Conservation (phyloP, 2,329 filamentous ascomycete species). For the Huntiella bhutanensis region DNA sequence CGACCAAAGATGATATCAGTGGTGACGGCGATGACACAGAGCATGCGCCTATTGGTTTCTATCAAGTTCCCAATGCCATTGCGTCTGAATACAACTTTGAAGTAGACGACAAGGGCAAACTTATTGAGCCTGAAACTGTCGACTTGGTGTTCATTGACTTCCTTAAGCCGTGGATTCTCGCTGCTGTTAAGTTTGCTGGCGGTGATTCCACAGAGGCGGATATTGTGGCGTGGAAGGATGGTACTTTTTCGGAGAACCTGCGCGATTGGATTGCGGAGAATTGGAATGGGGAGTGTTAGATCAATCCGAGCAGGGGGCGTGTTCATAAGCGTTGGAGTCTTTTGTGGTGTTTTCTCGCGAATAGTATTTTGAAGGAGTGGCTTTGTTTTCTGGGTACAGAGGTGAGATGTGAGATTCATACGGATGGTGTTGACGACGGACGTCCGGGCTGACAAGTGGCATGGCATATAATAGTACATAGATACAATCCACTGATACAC, state of each 20-base stretch:
- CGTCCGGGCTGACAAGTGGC: no score
- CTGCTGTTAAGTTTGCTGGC: conserved; percentile 47
- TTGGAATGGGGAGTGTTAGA: conserved; percentile 32
- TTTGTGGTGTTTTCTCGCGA: neutral
- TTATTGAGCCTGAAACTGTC: conserved; percentile 46
- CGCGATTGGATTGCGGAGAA: conserved; percentile 38
- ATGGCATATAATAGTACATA: no score
- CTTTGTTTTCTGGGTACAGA: no score
- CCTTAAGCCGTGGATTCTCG: conserved; percentile 61
- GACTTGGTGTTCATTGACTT: conserved; percentile 89
- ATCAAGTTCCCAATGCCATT: conserved; percentile 66
- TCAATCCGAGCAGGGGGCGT: neutral
- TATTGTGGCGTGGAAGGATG: conserved; percentile 32
- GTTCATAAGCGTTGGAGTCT: neutral
- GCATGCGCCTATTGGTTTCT: conserved; percentile 56
- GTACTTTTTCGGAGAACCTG: conserved; percentile 36
- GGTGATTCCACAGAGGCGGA: conserved; percentile 25
- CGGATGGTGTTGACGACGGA: no score
- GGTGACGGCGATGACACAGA: conserved; percentile 78
- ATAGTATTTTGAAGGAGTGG: no score
- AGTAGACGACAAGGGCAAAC: conserved; percentile 17
- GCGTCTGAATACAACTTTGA: conserved; percentile 31
- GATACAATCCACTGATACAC: no score
- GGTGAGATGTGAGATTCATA: no score
- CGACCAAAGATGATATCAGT: conserved; percentile 69